Conservation (phyloP, 2,329 filamentous ascomycete species). For the Chalaropsis ovoidea region DNA sequence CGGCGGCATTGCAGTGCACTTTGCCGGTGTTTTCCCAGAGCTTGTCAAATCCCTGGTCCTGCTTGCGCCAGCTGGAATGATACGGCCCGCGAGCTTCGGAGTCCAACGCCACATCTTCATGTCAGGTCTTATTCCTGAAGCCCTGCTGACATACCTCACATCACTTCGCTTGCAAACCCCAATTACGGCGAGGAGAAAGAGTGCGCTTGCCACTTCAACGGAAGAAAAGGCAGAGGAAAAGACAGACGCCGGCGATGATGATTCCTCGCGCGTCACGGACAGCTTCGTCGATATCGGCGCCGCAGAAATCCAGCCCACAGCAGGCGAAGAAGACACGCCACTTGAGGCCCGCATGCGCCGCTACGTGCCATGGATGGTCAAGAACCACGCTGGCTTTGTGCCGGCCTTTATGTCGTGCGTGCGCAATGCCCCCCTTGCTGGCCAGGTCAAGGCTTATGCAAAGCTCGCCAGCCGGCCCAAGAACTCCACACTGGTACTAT, state of each 20-base stretch:
- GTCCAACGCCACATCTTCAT: conserved; percentile 44
- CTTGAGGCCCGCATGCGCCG: conserved; percentile 41
- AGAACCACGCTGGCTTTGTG: conserved; percentile 48
- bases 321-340: conserved; percentile 29
- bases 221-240: not conserved
- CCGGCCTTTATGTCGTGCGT: conserved; percentile 51
- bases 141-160: conserved; percentile 41
- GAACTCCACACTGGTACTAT: conserved; percentile 42
- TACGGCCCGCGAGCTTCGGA: conserved; percentile 48
- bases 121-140: conserved; percentile 45
- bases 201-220: not conserved
- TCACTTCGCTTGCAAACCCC: conserved; percentile 41
- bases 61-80: conserved; percentile 67
- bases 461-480: conserved; percentile 36
- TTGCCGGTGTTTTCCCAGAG: conserved; percentile 61
- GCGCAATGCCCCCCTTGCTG: conserved; percentile 44
- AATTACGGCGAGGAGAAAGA: conserved; percentile 36
- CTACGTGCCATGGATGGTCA: conserved; percentile 50
- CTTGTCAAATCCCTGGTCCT: conserved; percentile 62
- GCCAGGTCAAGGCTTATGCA: conserved; percentile 43
- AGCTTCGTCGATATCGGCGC: conserved; percentile 35
- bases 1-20: conserved; percentile 65
- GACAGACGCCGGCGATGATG: conserved; percentile 9
- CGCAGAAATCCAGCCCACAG: conserved; percentile 34
- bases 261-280: conserved; percentile 27